Base-by-base conservation (phyloP, 148 eudicot genomes). In the Oxyria digyna region DNA sequence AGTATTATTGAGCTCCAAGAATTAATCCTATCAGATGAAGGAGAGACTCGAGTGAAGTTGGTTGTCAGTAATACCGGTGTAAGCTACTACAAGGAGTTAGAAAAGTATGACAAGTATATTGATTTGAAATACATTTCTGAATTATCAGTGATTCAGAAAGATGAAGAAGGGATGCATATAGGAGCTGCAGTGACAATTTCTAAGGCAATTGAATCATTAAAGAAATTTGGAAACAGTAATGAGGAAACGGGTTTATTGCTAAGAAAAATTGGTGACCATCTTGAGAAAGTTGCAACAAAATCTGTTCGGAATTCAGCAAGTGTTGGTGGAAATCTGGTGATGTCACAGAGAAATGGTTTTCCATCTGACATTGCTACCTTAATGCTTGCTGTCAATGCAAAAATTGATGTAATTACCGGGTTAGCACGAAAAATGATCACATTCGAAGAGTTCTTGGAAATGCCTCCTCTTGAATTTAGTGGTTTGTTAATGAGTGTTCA, bases 341-440 rank as follows among this genome's bases (percentile, higher is more conserved):
- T 94, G 97, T 95, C 98, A 26, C 98, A 94, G 67, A 83, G 84
- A 71, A 78, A 76, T 32, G 64, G 75, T 49, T 94, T 94, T 78
- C 97, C 98, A 59, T 94, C 98, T 7, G 98, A 94, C 74, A 77
- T 90, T 59, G 87, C 81, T 72, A 94, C 98, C 10, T 67, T 94
- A 69, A 85, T 94, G 67, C 84, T 94, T 70, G 89, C 89, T 31
- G 85, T 80, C 31, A 82, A 78, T 76, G 72, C 97, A 0, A 77
- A 67, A 31, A 84, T 94, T 15, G 85, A 72, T 74, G 69, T 88
- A 70, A 29, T 83, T 68, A 74, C 75, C 3, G 65, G 78, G 71
- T 50, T 71, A 18, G 75, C 73, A 69, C 69, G 52, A 5, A 89
- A 85, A 81, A 75, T 42, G 2, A 42, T 90, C 24, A 74, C 85